phyloP scores from a whole-genome alignment of 2,329 filamentous ascomycete genomes.

The Meredithiella fracta region DNA sequence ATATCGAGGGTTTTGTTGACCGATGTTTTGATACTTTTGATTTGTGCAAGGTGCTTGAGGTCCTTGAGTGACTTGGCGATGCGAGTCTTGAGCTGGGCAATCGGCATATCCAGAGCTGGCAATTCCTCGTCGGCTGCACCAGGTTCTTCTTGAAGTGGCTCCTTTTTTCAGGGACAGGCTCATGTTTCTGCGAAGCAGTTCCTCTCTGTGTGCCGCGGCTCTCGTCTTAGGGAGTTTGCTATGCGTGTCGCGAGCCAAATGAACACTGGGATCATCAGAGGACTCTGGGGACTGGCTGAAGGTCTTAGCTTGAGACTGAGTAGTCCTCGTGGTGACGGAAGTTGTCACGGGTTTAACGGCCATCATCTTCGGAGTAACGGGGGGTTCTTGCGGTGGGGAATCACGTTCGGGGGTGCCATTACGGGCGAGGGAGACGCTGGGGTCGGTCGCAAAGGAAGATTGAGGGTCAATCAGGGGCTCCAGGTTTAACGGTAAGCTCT shows the following conservation, averaged over 20 bases:
- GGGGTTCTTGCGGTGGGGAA: not conserved
- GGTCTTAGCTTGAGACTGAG: conserved; percentile 11
- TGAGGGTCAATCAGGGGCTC: not conserved
- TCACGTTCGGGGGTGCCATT: not conserved
- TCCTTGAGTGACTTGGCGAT: conserved; percentile 30
- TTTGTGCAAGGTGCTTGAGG: conserved; percentile 36
- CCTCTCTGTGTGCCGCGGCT: not conserved
- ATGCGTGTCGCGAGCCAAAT: conserved; percentile 3
- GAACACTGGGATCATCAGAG: conserved; percentile 2
- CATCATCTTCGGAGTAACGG: not conserved
- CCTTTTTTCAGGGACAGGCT: not conserved
- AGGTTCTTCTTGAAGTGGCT: conserved; percentile 14
- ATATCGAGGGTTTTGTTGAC: conserved; percentile 29
- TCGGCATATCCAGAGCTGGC: not conserved
- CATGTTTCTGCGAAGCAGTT: not conserved
- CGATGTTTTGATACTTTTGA: conserved; percentile 33
- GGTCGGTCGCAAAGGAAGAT: conserved; percentile 6
- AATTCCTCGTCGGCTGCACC: conserved; percentile 16
- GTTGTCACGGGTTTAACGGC: not conserved
- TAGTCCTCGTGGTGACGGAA: conserved; percentile 8
- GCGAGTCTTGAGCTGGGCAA: conserved; percentile 27
- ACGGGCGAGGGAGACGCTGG: conserved; percentile 10
- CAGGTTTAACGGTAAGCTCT: not conserved
- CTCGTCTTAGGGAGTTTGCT: not conserved
- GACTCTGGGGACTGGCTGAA: conserved; percentile 8